Evolutionary conservation across 2,329 filamentous ascomycete genomes (phyloP), one percentile per base, ranked within the genome.

Genomic region (Epichloe gansuensis): DNA sequence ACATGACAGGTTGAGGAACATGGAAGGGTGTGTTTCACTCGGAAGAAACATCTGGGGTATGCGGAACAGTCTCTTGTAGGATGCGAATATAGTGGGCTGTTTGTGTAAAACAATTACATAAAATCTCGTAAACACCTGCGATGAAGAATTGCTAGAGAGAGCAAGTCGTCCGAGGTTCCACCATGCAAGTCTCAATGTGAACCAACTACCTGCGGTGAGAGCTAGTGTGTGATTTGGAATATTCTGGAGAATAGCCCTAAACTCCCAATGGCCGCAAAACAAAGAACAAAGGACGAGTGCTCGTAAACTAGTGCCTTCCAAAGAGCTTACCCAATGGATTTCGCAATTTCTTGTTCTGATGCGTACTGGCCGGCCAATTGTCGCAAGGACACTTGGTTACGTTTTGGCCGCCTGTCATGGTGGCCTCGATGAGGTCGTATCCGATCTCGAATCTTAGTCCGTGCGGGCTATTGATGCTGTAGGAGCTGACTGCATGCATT

Each of bases 381-480:
- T 45, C 42, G 34, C 41, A 46, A 8, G 17, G n/a, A 35, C 41
- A 46, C 35, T 47, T 50, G 25, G 13, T 53, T 4, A 53, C 47
- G 17, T 46, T 43, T n/a, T 34, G 43, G 27, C 53, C 53, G 11
- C 53, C 53, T 17, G 50, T 53, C 56, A 56, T 58, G 13, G 55
- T 57, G 5, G 60, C 60, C 12, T 54, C 54, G 27, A 62, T 57
- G 51, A 60, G 57, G 42, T 60, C 57, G 31, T 60, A 51, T n/a
- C 55, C 57, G 47, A 60, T 55, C 17, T 61, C 58, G 36, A 55
- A 55, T 31, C 56, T 50, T 31, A 59, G 47, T 1, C 61, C 60
- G 39, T 61, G 56, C 0, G 58, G 58, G 13, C 61, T 60, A 25
- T 49, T 51, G 17, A 60, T 52, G 5, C 55, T 51, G 13, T 47